Percentiles rank a stretch among this genome's conserved stretches.
These are phyloP conservation scores for Nematodospora valgi DNA, from an alignment of 805 yeast species.

Conservation along the genomic window DNA sequence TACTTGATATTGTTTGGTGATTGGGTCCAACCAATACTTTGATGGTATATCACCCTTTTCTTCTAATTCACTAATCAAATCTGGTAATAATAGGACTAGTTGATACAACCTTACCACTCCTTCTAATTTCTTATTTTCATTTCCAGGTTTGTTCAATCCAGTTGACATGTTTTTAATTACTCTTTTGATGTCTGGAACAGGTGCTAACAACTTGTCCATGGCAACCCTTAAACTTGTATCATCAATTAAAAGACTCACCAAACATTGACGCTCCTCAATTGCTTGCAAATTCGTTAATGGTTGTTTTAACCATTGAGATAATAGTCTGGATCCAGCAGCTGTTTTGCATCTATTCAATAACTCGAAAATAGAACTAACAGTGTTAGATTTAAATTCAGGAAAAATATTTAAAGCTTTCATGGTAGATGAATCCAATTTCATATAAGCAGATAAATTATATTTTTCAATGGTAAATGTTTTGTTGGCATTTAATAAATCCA, in stretches of 20 bases:
- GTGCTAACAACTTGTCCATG: constrained; percentile 60
- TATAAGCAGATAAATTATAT: constrained; percentile 73
- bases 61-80: constrained; percentile 51
- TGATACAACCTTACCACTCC: constrained; percentile 90
- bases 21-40: constrained; percentile 55
- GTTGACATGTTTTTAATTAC: constrained; percentile 60
- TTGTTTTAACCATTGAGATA: constrained; percentile 95
- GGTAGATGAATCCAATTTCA: constrained; percentile 91
- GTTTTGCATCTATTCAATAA: constrained; percentile 86
- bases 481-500: constrained; percentile 57
- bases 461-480: constrained; percentile 56
- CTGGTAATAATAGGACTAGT: constrained; percentile 68
- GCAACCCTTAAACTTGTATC: constrained; percentile 64
- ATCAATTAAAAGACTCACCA: constrained; percentile 73
- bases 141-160: constrained; percentile 28
- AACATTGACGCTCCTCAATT: constrained; percentile 64
- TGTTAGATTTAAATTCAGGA: constrained; percentile 43
- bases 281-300: constrained; percentile 68
- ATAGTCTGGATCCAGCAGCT: constrained; percentile 79
- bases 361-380: constrained; percentile 63
- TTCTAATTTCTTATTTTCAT: constrained; percentile 63
- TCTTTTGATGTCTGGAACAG: constrained; percentile 81
- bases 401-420: constrained; percentile 83
- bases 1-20: constrained; percentile 47
- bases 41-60: constrained; percentile 23